Evolutionary conservation across 352 stramenopile species (phyloP), one percentile per base, ranked within the genome.

Genomic region (Globisporangium emineosum): DNA sequence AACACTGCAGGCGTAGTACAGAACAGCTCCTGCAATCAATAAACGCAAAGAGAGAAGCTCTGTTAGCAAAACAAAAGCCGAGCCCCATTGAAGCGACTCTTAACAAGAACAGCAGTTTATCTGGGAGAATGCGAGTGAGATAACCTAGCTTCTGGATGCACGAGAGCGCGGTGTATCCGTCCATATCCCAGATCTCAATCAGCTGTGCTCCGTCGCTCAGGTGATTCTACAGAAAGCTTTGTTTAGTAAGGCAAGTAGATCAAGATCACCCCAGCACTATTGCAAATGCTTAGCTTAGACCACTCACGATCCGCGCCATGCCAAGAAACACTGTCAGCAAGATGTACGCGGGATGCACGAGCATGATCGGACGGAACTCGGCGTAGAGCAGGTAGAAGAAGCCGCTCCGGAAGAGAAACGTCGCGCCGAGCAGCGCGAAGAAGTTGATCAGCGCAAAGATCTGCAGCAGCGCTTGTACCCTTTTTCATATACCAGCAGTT

Each of bases 381-480:
- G 50, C 58, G 63, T 79, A 88, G 17, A 91, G 63, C 35, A 91
- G 64, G 35, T 67, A 67, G 52, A 90, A 89, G 27, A 91, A 74
- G 0, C 83, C 80, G 43, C 79, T 91, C 27, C 78, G 80, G 66
- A 91, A 91, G 58, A 89, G 73, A 65, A 90, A 90, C 10, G 83
- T 91, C 13, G 70, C 72, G 2, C 78, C 79, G 15, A 91, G 65
- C 50, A 90, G 57, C 59, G 77, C 66, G 19, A 91, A 73, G 8
- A 90, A 72, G 40, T 86, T 81, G 43, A 90, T 67, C 3, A 84
- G 57, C 33, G 70, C 74, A 42, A 75, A 70, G 50, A 91, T 79
- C 60, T 91, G 83, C n/a, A 89, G 69, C 42, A 90, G 54, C 42
- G 82, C 73, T 63, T 91, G 83, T 6, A 86, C 76, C 57, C 80